Conservation (phyloP, 306 rosid species). For the Ochetophila trinervis region DNA sequence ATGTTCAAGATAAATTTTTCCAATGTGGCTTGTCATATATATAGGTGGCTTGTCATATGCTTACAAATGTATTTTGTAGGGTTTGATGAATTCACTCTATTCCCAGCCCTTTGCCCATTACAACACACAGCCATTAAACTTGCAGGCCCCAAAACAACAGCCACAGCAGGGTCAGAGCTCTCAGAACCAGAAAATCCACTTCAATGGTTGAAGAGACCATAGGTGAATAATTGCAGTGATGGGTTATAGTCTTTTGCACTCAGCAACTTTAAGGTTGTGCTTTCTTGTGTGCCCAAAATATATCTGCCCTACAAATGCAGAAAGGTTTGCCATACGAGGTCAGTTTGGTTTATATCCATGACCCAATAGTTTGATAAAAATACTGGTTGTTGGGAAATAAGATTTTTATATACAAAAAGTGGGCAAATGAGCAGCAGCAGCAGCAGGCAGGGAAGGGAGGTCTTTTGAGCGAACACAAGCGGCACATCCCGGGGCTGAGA, state of each 20-base stretch:
- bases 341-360: conserved; percentile 26
- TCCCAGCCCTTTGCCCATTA: conserved; percentile 96
- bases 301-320: conserved; percentile 46
- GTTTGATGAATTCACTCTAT: conserved; percentile 80
- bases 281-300: conserved; percentile 60
- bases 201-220: conserved; percentile 62
- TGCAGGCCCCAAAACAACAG: conserved; percentile 81
- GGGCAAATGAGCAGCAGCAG: conserved; percentile 42
- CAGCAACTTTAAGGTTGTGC: conserved; percentile 84
- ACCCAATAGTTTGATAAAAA: conserved; percentile 15
- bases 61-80: conserved; percentile 39
- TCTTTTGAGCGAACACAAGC: conserved; percentile 41
- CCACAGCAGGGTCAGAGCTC: conserved; percentile 75
- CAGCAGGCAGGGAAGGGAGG: conserved; percentile 13
- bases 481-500: conserved; percentile 69
- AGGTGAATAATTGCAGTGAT: conserved; percentile 53
- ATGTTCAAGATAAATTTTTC: not conserved
- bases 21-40: too few species aligned
- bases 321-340: conserved; percentile 42
- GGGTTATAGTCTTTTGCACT: conserved; percentile 90
- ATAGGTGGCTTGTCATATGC: too few species aligned
- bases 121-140: conserved; percentile 84
- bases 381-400: conserved; percentile 35
- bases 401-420: conserved; percentile 24
- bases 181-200: conserved; percentile 91